Conservation (phyloP, 169 alveolate species). For the Plasmodium coatneyi region DNA sequence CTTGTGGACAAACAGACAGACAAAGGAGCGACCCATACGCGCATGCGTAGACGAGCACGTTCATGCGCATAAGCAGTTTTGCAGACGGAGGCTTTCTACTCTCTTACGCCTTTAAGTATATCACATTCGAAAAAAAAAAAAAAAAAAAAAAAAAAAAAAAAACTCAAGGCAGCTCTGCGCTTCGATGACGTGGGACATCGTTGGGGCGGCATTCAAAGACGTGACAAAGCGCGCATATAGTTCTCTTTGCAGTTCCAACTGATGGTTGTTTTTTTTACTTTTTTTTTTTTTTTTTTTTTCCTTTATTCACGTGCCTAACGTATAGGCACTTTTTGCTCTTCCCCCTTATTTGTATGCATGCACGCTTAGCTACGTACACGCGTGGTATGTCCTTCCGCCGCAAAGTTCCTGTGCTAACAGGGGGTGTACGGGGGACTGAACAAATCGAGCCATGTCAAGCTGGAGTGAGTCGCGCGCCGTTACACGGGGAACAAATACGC, state of each 20-base stretch:
- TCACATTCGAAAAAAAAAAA: background rate
- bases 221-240: background rate
- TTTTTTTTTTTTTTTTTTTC: background rate
- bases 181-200: slow-evolving; percentile 1
- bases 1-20: background rate
- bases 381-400: background rate
- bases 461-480: background rate
- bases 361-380: background rate
- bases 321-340: background rate
- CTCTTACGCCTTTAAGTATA: background rate
- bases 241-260: background rate
- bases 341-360: background rate
- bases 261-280: background rate
- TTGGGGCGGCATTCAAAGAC: background rate
- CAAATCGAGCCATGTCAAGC: background rate
- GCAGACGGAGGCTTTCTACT: background rate
- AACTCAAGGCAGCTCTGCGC: background rate
- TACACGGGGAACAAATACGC: background rate
- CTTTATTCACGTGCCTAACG: background rate
- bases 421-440: background rate
- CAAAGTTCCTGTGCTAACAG: background rate
- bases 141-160: background rate
- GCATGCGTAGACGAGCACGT: background rate
- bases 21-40: background rate
- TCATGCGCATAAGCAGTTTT: background rate